Percentiles rank a stretch among this genome's conserved stretches.
Evolutionary conservation across 2,329 filamentous ascomycete genomes (phyloP).

Genomic region (Blastomyces parvus): DNA sequence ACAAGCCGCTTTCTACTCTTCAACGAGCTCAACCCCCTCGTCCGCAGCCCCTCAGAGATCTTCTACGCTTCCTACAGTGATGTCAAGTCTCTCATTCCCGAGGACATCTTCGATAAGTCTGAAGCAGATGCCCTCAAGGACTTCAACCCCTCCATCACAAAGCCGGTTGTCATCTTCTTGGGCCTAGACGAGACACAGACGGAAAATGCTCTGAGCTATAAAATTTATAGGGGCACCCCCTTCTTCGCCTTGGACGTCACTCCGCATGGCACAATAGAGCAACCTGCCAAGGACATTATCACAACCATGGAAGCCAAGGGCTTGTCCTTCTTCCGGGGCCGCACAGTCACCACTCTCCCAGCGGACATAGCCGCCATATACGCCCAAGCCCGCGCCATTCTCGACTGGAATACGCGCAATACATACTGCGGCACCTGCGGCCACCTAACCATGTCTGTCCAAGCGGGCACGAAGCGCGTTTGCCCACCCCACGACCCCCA

Average conservation of each 20-base stretch:
- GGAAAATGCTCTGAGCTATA: conserved; percentile 34
- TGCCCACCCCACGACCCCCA: conserved; percentile 38
- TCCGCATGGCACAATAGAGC: conserved; percentile 54
- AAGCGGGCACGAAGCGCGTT: conserved; percentile 38
- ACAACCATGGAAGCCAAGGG: conserved; percentile 52
- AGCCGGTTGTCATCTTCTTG: conserved; percentile 70
- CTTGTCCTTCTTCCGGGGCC: conserved; percentile 56
- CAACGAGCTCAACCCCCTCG: conserved; percentile 66
- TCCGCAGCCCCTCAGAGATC: conserved; percentile 51
- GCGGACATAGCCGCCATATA: conserved; percentile 73
- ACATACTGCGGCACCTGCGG: conserved; percentile 88
- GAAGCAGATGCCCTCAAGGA: conserved; percentile 64
- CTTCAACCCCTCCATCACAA: conserved; percentile 61
- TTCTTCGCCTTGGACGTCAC: conserved; percentile 89
- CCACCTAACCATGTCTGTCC: conserved; percentile 55
- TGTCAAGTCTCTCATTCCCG: conserved; percentile 59
- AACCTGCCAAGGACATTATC: conserved; percentile 51
- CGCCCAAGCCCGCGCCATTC: conserved; percentile 73
- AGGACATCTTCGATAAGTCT: conserved; percentile 57
- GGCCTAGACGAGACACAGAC: conserved; percentile 62
- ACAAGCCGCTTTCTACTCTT: conserved; percentile 61
- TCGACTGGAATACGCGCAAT: conserved; percentile 92
- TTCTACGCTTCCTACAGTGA: conserved; percentile 61
- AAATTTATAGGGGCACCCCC: conserved; percentile 64
- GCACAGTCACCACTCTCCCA: conserved; percentile 52